Evolutionary conservation across 306 rosid genomes (phyloP).

Genomic region (Chamaecrista fasciculata): DNA sequence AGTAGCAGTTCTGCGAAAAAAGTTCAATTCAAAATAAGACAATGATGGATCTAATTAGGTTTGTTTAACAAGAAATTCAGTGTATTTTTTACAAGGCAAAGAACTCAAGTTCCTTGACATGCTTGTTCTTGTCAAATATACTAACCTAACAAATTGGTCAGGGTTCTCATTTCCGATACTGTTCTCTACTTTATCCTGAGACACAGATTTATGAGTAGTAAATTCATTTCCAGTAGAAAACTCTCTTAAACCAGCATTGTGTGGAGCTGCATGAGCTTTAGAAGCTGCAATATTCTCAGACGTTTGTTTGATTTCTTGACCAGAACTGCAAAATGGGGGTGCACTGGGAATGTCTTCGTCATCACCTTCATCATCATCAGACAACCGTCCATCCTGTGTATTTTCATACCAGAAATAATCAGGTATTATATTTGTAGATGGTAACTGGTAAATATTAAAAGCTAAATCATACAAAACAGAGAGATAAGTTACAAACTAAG

Average conservation of each 20-base stretch:
- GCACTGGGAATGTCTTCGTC: slow-evolving; percentile 76
- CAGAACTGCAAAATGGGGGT: slow-evolving; percentile 67
- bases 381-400: slow-evolving; percentile 45
- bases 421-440: slow-evolving; percentile 3
- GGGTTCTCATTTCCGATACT: slow-evolving; percentile 34
- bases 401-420: slow-evolving; percentile 43
- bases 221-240: not conserved
- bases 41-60: not conserved
- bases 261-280: slow-evolving; percentile 32
- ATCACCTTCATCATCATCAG: slow-evolving; percentile 63
- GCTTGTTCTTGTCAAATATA: slow-evolving; percentile 20
- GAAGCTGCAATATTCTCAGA: slow-evolving; percentile 42
- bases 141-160: slow-evolving; percentile 68
- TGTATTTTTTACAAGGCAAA: slow-evolving; percentile 2
- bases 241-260: slow-evolving; percentile 31
- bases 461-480: slow-evolving; percentile 16
- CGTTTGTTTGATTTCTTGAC: slow-evolving; percentile 57
- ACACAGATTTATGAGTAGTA: slow-evolving; percentile 25
- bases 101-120: not conserved
- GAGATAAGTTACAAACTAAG: not conserved
- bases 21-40: slow-evolving; percentile 18
- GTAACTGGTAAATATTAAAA: slow-evolving; percentile 16
- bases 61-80: slow-evolving; percentile 8
- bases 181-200: slow-evolving; percentile 36
- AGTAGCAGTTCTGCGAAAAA: slow-evolving; percentile 53